A percentile compares a stretch with the other conserved stretches of the same genome.
Conservation (phyloP, 2,329 filamentous ascomycete species). For the Pseudocercospora pini-densiflorae region DNA sequence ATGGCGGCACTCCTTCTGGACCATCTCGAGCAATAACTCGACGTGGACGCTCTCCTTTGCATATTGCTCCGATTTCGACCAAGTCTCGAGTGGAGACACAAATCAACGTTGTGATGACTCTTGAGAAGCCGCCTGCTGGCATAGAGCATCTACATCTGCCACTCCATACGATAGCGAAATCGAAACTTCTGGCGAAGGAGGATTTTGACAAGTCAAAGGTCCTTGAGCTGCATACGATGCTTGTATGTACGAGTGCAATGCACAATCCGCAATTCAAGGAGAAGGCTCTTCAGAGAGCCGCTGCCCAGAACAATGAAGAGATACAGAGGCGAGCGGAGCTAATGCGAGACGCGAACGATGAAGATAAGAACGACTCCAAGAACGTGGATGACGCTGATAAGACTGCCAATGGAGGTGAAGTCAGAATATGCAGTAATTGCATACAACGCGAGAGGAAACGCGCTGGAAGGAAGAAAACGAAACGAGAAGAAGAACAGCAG, state of each 20-base stretch:
- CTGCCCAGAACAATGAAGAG: slow-evolving; percentile 47
- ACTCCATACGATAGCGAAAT: slow-evolving; percentile 89
- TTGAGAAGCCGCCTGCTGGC: slow-evolving; percentile 75
- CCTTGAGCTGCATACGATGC: slow-evolving; percentile 76
- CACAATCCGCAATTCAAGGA: slow-evolving; percentile 68
- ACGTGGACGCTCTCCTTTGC: slow-evolving; percentile 38
- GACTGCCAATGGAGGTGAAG: slow-evolving; percentile 87
- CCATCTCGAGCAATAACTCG: slow-evolving; percentile 19
- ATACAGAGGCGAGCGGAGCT: slow-evolving; percentile 49
- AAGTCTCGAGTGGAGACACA: slow-evolving; percentile 98
- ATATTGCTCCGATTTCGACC: slow-evolving; percentile 44
- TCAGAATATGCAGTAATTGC: slow-evolving; percentile 89
- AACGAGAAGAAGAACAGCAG: slow-evolving; percentile 91
- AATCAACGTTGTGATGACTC: slow-evolving; percentile 81
- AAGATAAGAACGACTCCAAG: slow-evolving; percentile 51
- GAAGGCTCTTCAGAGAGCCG: slow-evolving; percentile 69
- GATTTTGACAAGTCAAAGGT: slow-evolving; percentile 71
- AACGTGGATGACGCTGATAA: slow-evolving; percentile 68
- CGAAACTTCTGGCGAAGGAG: slow-evolving; percentile 82
- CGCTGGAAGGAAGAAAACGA: slow-evolving; percentile 88
- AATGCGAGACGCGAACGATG: slow-evolving; percentile 38
- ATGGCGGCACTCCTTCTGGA: slow-evolving; percentile 32
- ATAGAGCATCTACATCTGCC: slow-evolving; percentile 85
- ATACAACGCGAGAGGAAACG: slow-evolving; percentile 90
- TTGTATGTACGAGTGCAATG: slow-evolving; percentile 95